phyloP scores from a whole-genome alignment of 306 rosid genomes.

The Clitoria ternatea region DNA sequence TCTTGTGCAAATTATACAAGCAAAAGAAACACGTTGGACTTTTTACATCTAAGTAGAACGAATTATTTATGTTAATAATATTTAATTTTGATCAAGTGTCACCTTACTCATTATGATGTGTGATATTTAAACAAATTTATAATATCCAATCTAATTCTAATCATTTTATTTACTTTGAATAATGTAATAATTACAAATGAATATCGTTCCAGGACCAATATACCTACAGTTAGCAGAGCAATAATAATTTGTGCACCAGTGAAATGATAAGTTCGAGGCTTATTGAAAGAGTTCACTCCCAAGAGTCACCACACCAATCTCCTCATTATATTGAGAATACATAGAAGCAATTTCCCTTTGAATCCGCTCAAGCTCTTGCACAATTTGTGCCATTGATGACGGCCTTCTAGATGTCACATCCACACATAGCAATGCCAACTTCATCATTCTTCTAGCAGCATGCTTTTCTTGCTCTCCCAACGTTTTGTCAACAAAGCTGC shows the following conservation, averaged over 20 bases:
- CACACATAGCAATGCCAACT: conserved; percentile 41
- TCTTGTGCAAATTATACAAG: too few relatives aligned
- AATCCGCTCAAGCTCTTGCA: conserved; percentile 44
- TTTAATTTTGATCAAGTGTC: background rate
- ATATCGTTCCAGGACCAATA: background rate
- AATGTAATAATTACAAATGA: conserved; percentile 29
- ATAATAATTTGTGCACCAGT: conserved; percentile 10
- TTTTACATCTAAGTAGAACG: too few relatives aligned
- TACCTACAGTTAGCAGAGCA: background rate
- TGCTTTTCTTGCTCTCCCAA: conserved; percentile 28
- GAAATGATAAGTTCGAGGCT: background rate
- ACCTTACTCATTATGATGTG: background rate
- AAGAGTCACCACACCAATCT: conserved; percentile 58
- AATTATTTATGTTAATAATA: background rate
- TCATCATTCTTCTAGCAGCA: conserved; percentile 37
- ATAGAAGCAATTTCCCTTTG: conserved; percentile 39
- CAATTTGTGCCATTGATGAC: conserved; percentile 49
- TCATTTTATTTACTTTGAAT: conserved; percentile 14
- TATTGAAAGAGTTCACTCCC: conserved; percentile 76
- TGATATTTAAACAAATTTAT: background rate
- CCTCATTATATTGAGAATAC: conserved; percentile 36
- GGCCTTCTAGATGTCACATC: conserved; percentile 39
- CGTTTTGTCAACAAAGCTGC: conserved; percentile 41
- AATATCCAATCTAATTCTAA: background rate
- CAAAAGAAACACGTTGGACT: too few relatives aligned